These are phyloP conservation scores for Neobulgaria alba DNA, from an alignment of 2,329 filamentous ascomycete species.

Conservation along the genomic window DNA sequence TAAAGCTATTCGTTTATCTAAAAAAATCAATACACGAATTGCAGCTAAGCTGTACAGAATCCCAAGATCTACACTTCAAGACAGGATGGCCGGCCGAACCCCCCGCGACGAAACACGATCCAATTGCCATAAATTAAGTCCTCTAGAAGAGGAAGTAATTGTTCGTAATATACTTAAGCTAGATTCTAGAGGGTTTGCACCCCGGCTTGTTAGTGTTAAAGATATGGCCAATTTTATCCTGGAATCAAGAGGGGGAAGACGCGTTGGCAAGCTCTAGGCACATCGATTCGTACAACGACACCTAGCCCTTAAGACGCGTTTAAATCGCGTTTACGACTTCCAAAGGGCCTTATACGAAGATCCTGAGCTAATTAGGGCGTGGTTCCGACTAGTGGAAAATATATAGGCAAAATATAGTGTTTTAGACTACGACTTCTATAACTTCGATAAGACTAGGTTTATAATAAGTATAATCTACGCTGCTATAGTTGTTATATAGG, in stretches of 20 bases:
- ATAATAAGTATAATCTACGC: slow-evolving; percentile 16
- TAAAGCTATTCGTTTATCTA: slow-evolving; percentile 6
- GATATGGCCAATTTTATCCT: slow-evolving; percentile 16
- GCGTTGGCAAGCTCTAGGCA: slow-evolving; percentile 6
- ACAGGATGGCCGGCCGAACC: slow-evolving; percentile 7
- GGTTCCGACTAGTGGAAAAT: slow-evolving; percentile 13
- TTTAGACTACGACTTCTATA: slow-evolving; percentile 10
- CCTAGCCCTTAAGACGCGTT: slow-evolving; percentile 10
- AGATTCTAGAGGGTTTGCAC: slow-evolving; percentile 13
- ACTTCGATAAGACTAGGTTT: slow-evolving; percentile 5
- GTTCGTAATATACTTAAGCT: slow-evolving; percentile 14
- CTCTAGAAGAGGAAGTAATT: slow-evolving; percentile 15
- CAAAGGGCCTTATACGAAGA: slow-evolving; percentile 16
- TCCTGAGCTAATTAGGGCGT: slow-evolving; percentile 12
- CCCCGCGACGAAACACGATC: slow-evolving; percentile 2
- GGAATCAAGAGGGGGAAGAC: slow-evolving; percentile 1
- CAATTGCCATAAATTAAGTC: slow-evolving; percentile 4
- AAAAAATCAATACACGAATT: slow-evolving; percentile 8
- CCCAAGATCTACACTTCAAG: slow-evolving; percentile 7
- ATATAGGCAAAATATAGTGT: slow-evolving; percentile 15
- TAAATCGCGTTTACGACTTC: slow-evolving; percentile 14
- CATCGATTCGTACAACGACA: slow-evolving; percentile 10
- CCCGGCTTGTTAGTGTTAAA: slow-evolving; percentile 10
- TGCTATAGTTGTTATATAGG: slow-evolving; percentile 13
- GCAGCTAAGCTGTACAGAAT: slow-evolving; percentile 12